Percentiles rank a stretch among this genome's conserved stretches.
Conservation (phyloP, 2,329 filamentous ascomycete species). For the Phoma sp. region DNA sequence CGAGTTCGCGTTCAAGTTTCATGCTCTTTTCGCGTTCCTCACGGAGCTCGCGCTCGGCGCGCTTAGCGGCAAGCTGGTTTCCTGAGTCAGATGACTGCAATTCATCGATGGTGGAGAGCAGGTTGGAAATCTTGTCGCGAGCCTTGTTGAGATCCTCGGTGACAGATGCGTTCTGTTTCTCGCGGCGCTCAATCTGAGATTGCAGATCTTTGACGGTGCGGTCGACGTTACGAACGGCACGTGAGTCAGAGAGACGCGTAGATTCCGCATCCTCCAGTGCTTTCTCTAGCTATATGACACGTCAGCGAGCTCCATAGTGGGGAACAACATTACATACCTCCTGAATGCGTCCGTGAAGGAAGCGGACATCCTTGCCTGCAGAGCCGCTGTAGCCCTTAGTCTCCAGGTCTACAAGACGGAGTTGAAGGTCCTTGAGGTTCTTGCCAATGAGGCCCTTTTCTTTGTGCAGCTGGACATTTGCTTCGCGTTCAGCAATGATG, state of each 20-base stretch:
- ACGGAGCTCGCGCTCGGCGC: conserved; percentile 86
- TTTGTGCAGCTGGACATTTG: conserved; percentile 79
- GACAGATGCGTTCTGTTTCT: conserved; percentile 82
- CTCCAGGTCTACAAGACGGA: conserved; percentile 89
- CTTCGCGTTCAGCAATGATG: conserved; percentile 82
- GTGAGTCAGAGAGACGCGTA: conserved; percentile 78
- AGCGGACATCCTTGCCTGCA: conserved; percentile 92
- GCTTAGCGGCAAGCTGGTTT: conserved; percentile 79
- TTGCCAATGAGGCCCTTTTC: conserved; percentile 92
- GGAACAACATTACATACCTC: conserved; percentile 68
- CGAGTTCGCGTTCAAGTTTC: conserved; percentile 85
- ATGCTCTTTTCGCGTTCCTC: conserved; percentile 85
- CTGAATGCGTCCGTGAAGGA: conserved; percentile 91
- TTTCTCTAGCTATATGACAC: conserved; percentile 72
- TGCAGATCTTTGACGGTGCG: conserved; percentile 93
- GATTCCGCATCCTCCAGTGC: conserved; percentile 84
- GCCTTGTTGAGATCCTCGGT: conserved; percentile 83
- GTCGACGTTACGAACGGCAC: conserved; percentile 89
- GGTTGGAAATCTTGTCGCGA: conserved; percentile 88
- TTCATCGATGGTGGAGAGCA: conserved; percentile 90
- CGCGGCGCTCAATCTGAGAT: conserved; percentile 87
- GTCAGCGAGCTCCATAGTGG: conserved; percentile 19
- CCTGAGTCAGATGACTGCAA: conserved; percentile 85
- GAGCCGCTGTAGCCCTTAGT: conserved; percentile 91
- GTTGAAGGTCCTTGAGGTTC: conserved; percentile 85